Percentiles rank a stretch among this genome's conserved stretches.
These are phyloP conservation scores for Lentinula sp. DNA, from an alignment of 768 basidiomycete genomes.

Conservation along the genomic window DNA sequence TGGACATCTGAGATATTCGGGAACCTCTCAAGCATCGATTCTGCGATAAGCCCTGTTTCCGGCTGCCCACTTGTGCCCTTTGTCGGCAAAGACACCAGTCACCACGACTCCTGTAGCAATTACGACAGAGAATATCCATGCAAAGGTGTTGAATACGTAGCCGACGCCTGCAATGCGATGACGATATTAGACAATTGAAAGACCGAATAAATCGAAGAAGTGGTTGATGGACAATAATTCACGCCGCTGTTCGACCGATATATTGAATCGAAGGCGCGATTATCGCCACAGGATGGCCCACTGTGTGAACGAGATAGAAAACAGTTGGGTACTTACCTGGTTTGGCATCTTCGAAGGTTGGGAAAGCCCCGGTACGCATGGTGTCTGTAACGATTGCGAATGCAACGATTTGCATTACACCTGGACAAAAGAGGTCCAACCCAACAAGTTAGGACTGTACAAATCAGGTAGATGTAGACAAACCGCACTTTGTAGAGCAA, in stretches of 20 bases:
- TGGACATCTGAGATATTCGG: not conserved
- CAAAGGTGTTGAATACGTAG: slow-evolving; percentile 51
- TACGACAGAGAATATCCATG: slow-evolving; percentile 55
- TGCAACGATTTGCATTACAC: slow-evolving; percentile 52
- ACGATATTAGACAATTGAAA: not conserved
- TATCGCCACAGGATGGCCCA: not conserved
- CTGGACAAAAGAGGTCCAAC: slow-evolving; percentile 21
- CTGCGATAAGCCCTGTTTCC: slow-evolving; percentile 62
- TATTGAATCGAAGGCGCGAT: not conserved
- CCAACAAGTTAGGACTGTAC: not conserved
- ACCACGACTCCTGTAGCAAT: slow-evolving; percentile 47
- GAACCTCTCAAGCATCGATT: slow-evolving; percentile 18
- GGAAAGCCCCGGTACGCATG: slow-evolving; percentile 39
- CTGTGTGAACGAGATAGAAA: not conserved
- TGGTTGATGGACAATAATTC: too few relatives aligned
- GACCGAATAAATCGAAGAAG: not conserved
- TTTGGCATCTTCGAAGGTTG: slow-evolving; percentile 50
- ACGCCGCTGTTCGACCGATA: not conserved
- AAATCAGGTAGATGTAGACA: not conserved
- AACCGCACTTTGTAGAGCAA: slow-evolving; percentile 52
- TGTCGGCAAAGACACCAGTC: slow-evolving; percentile 59
- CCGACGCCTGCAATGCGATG: slow-evolving; percentile 42
- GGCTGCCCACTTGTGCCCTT: slow-evolving; percentile 69
- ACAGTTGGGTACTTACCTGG: slow-evolving; percentile 40
- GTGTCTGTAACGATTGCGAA: slow-evolving; percentile 62